Percentiles rank a stretch among this genome's conserved stretches.
Conservation (phyloP, 2,329 filamentous ascomycete genomes). For the Ophiocordyceps australis region DNA sequence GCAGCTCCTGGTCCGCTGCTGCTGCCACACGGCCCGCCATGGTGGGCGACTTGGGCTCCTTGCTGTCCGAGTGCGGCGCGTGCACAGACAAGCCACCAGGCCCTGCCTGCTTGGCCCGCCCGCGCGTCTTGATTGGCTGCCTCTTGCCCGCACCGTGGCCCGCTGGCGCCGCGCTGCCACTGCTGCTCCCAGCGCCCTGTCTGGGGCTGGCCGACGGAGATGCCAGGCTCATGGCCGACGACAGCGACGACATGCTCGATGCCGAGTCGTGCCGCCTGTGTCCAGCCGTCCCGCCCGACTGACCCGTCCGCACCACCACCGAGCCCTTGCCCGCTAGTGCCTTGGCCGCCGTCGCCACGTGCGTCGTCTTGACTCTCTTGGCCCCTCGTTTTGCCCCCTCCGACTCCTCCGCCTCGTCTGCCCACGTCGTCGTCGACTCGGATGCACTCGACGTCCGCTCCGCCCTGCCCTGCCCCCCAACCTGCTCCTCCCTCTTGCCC, state of each 20-base stretch:
- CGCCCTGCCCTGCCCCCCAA: slow-evolving; percentile 6
- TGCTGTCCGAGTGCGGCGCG: no score
- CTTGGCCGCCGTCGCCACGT: slow-evolving; percentile 5
- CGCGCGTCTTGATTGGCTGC: no score
- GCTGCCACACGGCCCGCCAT: slow-evolving; percentile 22
- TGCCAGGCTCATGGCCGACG: slow-evolving; percentile 18
- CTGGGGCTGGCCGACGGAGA: slow-evolving; percentile 20
- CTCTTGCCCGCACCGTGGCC: no score
- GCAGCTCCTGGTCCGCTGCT: no score
- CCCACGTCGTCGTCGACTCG: slow-evolving; percentile 6
- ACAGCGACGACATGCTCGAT: slow-evolving; percentile 24
- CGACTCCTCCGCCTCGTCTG: not conserved
- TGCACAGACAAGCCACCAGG: no score
- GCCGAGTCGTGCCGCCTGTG: slow-evolving; percentile 16
- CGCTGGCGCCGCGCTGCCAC: slow-evolving; percentile 20
- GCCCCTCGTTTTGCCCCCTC: slow-evolving; percentile 11
- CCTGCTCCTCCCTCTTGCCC: slow-evolving; percentile 31
- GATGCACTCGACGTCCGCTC: slow-evolving; percentile 6
- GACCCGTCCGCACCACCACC: slow-evolving; percentile 14
- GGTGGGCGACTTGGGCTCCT: slow-evolving; percentile 16
- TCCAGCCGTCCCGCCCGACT: slow-evolving; percentile 6
- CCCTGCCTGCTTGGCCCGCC: no score
- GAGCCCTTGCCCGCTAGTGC: slow-evolving; percentile 1
- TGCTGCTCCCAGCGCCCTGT: slow-evolving; percentile 10
- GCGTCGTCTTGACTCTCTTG: slow-evolving; percentile 18